Base-by-base conservation (phyloP, 2,329 filamentous ascomycete genomes). In the Teratosphaeria destructans region DNA sequence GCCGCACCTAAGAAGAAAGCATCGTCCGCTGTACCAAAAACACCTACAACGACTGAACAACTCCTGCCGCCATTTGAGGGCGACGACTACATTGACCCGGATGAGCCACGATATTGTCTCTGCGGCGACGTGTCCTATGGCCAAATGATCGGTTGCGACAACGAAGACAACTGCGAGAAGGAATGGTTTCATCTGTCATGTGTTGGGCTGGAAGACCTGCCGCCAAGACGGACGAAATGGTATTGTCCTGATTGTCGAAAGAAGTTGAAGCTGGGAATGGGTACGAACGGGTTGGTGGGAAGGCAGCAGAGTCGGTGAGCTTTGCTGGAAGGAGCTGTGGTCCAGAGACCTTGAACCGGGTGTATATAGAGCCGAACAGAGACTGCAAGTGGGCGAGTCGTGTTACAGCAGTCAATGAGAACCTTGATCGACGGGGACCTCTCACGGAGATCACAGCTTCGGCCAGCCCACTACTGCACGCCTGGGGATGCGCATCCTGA, bases 131-230 rank as follows among this genome's bases (percentile, higher is more conserved):
- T 94, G 57, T 90, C 87, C 71, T 92, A 86, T 70, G 89, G 89
- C 57, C 85, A 82, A 23, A 94, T 94, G 89, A 89, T 94, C 70
- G 83, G 84, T 62, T 94, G 89, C 73, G 89, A 93, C 68, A 90
- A 90, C 67, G 78, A 83, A 53, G 86, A 89, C 76, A 77, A 88
- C 74, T 94, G 89, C 75, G 85, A 89, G 66, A 84, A 85, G 63
- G 88, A 93, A 73, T 94, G 89, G 89, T 94, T 93, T 72, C 89
- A 94, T 70, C 79, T 94, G 49, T 84, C 85, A 63, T 94, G 89
- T 68, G 87, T 94, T 5, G 85, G 81, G 5, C 77, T 94, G 37
- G 77, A 79, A 6, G 82, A 85, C 27, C 83, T 88, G 61, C 88
- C 89, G 11, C 82, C 85, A 2, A 79, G 87, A 19, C 87, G 87